Base-by-base conservation (phyloP, 2,329 filamentous ascomycete species). In the Passalora sequoiae region DNA sequence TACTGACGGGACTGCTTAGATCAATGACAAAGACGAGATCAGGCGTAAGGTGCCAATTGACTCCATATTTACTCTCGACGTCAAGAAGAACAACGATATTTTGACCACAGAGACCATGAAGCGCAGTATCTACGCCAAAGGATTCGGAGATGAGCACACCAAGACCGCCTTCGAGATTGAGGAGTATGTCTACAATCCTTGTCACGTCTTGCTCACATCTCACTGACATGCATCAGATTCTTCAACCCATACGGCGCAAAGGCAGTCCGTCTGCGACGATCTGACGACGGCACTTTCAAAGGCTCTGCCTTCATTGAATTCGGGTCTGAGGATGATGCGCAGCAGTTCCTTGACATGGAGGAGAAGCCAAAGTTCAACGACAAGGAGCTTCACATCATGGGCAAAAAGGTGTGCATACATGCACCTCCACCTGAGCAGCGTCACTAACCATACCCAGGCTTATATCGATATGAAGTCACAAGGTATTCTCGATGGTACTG, bases 281-380 rank as follows among this genome's bases (percentile, higher is more conserved):
- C 73, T 31, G 72, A 82, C 48, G 69, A 77, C 37, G 81, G 81
- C 59, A 70, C 76, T 40, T 98, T 97, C 81, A 98, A 98, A 77
- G 89, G 91, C 56, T 95, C 88, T 55, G 87, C 95, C 46, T 97
- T 96, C 63, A 87, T 95, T 54, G 91, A 96, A 67, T 98, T 97
- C 66, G 76, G 79, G 50, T 78, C 79, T 38, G 83, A 89, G 60
- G 86, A 94, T 55, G 76, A 80, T 16, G 83, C 86, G 59, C 76
- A 89, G 65, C 80, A 81, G 46, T 98, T 98, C 69, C 71, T 96
- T 49, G 80, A 73, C 10, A 71, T 88, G 29, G 84, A 94, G 42
- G 83, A 86, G 15, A 82, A 84, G 66, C 92, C 92, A 47, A 79
- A 83, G 65, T 98, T 82, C 81, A 82, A 94, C 66, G 89, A 77